Conservation (phyloP, 768 basidiomycete genomes). For the Filobasidium wieringae region DNA sequence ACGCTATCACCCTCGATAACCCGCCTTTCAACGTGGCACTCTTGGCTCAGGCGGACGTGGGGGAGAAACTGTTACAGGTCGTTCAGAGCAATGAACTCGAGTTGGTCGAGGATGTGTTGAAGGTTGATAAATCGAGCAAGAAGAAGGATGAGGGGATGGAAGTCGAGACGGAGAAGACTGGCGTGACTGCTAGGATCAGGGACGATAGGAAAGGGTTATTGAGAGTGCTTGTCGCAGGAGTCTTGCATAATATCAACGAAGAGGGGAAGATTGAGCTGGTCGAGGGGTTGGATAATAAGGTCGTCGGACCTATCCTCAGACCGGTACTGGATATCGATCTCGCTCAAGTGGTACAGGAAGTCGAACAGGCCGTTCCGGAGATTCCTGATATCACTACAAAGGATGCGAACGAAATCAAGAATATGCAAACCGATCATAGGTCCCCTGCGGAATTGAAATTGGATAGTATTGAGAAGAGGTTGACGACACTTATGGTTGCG, state of each 20-base stretch:
- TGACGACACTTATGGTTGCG: constrained; percentile 67
- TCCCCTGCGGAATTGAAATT: constrained; percentile 57
- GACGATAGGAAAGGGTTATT: neutral
- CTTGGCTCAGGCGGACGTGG: constrained; percentile 32
- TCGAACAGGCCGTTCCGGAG: constrained; percentile 19
- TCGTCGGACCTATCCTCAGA: constrained; percentile 29
- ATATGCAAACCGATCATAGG: constrained; percentile 66
- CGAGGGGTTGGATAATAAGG: constrained; percentile 16
- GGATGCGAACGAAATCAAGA: constrained; percentile 36
- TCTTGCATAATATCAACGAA: constrained; percentile 49
- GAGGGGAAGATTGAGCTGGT: neutral
- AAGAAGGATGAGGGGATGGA: constrained; percentile 9
- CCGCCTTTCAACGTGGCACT: constrained; percentile 58
- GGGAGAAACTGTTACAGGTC: constrained; percentile 13
- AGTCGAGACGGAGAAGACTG: constrained; percentile 33
- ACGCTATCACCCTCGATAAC: constrained; percentile 87
- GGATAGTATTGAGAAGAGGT: constrained; percentile 55
- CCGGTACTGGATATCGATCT: constrained; percentile 30
- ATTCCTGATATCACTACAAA: neutral
- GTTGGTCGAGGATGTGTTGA: neutral
- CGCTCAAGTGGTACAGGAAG: constrained; percentile 17
- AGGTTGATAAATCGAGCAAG: neutral
- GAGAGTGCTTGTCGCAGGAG: constrained; percentile 28
- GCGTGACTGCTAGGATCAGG: neutral
- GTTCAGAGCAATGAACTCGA: neutral